These are phyloP conservation scores for Royoungia palumana DNA, from an alignment of 768 basidiomycete genomes.

Conservation along the genomic window DNA sequence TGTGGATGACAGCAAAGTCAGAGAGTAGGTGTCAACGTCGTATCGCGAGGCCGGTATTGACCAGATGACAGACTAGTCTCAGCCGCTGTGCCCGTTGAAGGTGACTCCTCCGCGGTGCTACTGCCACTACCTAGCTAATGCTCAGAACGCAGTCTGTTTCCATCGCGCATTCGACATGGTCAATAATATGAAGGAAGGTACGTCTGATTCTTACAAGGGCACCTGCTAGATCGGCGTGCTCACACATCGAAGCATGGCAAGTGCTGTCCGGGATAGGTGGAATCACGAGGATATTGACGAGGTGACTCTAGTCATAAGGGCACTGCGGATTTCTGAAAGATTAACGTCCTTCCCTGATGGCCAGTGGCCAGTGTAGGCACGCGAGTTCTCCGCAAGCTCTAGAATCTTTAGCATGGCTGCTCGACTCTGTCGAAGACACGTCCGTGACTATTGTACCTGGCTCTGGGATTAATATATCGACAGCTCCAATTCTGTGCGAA, in stretches of 20 bases:
- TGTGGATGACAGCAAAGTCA: conserved; percentile 58
- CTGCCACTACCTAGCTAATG: not conserved
- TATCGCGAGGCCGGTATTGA: conserved; percentile 1
- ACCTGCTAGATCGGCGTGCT: not conserved
- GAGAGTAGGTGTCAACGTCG: conserved; percentile 30
- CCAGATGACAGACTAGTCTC: conserved; percentile 45
- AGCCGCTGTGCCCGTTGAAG: conserved; percentile 59
- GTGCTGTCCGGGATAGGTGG: conserved; percentile 56
- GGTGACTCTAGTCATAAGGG: conserved; percentile 40
- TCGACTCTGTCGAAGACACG: conserved; percentile 20
- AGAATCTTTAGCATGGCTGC: conserved; percentile 38
- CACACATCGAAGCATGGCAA: conserved; percentile 23
- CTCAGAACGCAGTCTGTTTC: conserved; percentile 57
- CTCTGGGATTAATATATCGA: conserved; percentile 65
- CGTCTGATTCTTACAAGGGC: not conserved
- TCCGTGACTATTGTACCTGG: conserved; percentile 58
- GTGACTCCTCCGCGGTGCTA: conserved; percentile 34
- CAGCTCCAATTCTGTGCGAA: conserved; percentile 47
- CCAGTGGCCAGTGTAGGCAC: conserved; percentile 52
- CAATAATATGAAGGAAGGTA: conserved; percentile 51
- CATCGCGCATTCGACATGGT: conserved; percentile 81
- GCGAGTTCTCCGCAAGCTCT: conserved; percentile 40
- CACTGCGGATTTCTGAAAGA: not conserved
- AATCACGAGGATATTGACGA: conserved; percentile 75
- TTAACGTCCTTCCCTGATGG: not conserved